Evolutionary conservation across 2,329 filamentous ascomycete genomes (phyloP), one percentile per base, ranked within the genome.

Genomic region (Ophiostoma tasmaniense): DNA sequence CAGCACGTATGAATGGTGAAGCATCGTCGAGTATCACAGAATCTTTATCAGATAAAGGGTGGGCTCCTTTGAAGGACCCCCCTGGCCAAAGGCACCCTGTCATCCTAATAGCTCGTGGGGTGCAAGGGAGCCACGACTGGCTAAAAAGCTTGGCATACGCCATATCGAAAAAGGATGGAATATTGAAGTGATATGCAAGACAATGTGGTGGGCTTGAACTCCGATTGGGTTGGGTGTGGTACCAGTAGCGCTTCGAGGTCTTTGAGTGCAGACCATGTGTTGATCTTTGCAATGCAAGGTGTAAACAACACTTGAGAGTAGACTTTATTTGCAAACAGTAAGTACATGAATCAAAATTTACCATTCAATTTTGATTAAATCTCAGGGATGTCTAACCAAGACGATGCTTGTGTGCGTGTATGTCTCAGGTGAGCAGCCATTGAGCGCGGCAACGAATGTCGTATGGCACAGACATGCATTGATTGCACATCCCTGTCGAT

Each of bases 111-210:
- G 68, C 42, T 37, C 64, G 69, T 66, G 66, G 64, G 55, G 39
- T 67, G 65, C 42, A 66, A 42, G 66, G 67, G 64, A 42, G 45
- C 35, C 64, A 66, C 39, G 35, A 33, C 37, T 69, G 64, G 67
- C 69, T 70, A 71, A 71, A 71, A 70, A 68, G 71, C 71, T 71
- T 71, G 71, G 71, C 71, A 39, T 70, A 70, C 71, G 71, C 69
- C 69, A 70, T 70, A 65, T 69, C 42, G 62, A 67, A 55, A 67
- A 30, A 42, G 55, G 52, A 30, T 25, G 30, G 17, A 37, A 64
- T 35, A 37, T 35, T 25, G 13, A 62, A 62, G 33, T 62, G 59
- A 61, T 61, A 61, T 61, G 25, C 55, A 61, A 61, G 25, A 61
- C n/a, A 30, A 61, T 45, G 52, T 59, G 25, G 25, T 20, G 55